These are phyloP conservation scores for Cucumis melo DNA, from an alignment of 306 rosid species.

Conservation along the genomic window DNA sequence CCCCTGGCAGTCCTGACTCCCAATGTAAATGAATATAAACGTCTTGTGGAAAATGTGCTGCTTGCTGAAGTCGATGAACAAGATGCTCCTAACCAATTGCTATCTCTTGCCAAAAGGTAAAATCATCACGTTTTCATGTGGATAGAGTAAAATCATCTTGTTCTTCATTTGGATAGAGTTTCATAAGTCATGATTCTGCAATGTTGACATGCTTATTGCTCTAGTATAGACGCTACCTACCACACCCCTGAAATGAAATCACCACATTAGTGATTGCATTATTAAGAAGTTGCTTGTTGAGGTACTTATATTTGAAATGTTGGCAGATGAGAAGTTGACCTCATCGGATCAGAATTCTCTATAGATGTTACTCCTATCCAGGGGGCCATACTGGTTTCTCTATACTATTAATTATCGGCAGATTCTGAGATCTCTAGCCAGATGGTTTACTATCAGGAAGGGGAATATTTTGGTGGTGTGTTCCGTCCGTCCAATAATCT, in stretches of 20 bases:
- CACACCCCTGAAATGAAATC: neutral
- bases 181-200: neutral
- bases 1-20: slow-evolving; percentile 77
- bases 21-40: slow-evolving; percentile 75
- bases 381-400: neutral
- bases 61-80: slow-evolving; percentile 43
- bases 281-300: neutral
- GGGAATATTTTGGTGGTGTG: neutral
- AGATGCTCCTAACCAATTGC: slow-evolving; percentile 41
- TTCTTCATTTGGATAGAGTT: neutral
- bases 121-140: slow-evolving; percentile 4
- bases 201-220: neutral
- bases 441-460: neutral
- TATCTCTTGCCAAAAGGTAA: slow-evolving; percentile 56
- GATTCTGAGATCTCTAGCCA: neutral
- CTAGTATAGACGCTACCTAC: neutral
- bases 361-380: neutral
- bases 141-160: slow-evolving; percentile 7
- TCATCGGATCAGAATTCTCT: neutral
- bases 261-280: neutral
- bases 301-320: neutral
- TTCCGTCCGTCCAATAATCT: neutral
- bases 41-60: slow-evolving; percentile 56
- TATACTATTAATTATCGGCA: neutral
- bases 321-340: neutral